These are phyloP conservation scores for Phaseolus lunatus DNA, from an alignment of 306 rosid genomes.

Conservation along the genomic window DNA sequence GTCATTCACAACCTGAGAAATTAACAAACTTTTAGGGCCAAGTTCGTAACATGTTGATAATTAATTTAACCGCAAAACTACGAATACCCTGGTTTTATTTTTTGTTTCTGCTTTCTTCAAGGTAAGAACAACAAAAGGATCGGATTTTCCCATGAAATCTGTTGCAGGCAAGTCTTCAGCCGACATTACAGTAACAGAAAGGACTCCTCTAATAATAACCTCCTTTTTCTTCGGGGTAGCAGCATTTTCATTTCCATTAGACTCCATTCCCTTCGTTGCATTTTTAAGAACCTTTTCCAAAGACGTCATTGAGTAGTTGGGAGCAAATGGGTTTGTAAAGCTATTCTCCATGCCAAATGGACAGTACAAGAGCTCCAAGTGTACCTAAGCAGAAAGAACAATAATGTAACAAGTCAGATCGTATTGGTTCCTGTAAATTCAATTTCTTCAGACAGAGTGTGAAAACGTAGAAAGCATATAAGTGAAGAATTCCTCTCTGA, in stretches of 20 bases:
- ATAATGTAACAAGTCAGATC: slow-evolving; percentile 8
- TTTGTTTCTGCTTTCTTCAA: slow-evolving; percentile 86
- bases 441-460: no score
- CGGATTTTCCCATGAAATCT: slow-evolving; percentile 92
- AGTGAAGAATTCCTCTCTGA: no score
- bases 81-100: slow-evolving; percentile 85
- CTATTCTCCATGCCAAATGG: slow-evolving; percentile 83
- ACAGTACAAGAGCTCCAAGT: slow-evolving; percentile 89
- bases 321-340: slow-evolving; percentile 78
- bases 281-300: slow-evolving; percentile 83
- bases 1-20: slow-evolving; percentile 87
- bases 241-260: slow-evolving; percentile 67
- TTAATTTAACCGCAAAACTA: slow-evolving; percentile 7
- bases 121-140: slow-evolving; percentile 84
- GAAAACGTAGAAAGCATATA: no score
- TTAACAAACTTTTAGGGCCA: slow-evolving; percentile 25
- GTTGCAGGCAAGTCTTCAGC: slow-evolving; percentile 91
- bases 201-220: slow-evolving; percentile 93
- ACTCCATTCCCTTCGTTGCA: slow-evolving; percentile 68
- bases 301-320: slow-evolving; percentile 73
- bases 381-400: slow-evolving; percentile 66
- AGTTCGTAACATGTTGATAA: slow-evolving; percentile 29
- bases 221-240: slow-evolving; percentile 70
- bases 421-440: no score
- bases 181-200: slow-evolving; percentile 83